Conservation (phyloP, 306 rosid genomes). For the Cicer chorassanicum region DNA sequence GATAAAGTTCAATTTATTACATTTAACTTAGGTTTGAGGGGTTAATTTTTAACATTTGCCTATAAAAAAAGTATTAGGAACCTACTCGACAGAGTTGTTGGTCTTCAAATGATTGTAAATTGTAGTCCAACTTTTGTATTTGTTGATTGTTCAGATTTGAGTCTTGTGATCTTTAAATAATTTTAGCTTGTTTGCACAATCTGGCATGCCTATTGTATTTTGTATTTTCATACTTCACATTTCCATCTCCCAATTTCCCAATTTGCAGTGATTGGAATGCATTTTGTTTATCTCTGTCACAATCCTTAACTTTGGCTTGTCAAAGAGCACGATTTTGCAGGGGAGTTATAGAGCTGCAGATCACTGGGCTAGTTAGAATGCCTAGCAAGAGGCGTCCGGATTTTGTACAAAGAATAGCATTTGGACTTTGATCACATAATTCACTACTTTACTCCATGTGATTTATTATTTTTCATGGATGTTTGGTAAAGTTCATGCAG, state of each 20-base stretch:
- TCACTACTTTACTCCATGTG: neutral
- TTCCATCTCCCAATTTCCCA: constrained; percentile 11
- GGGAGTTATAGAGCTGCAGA: constrained; percentile 84
- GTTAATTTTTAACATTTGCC: no score
- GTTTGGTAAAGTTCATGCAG: no score
- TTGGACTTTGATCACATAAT: constrained; percentile 64
- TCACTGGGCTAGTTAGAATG: constrained; percentile 86
- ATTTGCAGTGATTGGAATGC: constrained; percentile 1
- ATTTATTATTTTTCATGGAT: neutral
- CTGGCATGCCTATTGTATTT: neutral
- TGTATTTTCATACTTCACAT: constrained; percentile 14
- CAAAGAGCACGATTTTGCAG: constrained; percentile 90
- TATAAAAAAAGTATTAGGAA: no score
- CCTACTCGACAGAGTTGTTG: neutral
- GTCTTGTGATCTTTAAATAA: constrained; percentile 21
- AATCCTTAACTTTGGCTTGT: constrained; percentile 61
- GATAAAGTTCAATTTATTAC: constrained; percentile 1
- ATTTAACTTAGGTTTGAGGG: no score
- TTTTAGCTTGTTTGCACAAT: constrained; percentile 12
- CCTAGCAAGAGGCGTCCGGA: constrained; percentile 92
- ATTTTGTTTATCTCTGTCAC: constrained; percentile 30
- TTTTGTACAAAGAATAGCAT: constrained; percentile 84
- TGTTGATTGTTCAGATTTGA: neutral
- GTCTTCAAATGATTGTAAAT: neutral
- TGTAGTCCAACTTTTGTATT: constrained; percentile 15